These are phyloP conservation scores for Pseudogymnoascus sp. DNA, from an alignment of 2,329 filamentous ascomycete genomes.

Conservation along the genomic window DNA sequence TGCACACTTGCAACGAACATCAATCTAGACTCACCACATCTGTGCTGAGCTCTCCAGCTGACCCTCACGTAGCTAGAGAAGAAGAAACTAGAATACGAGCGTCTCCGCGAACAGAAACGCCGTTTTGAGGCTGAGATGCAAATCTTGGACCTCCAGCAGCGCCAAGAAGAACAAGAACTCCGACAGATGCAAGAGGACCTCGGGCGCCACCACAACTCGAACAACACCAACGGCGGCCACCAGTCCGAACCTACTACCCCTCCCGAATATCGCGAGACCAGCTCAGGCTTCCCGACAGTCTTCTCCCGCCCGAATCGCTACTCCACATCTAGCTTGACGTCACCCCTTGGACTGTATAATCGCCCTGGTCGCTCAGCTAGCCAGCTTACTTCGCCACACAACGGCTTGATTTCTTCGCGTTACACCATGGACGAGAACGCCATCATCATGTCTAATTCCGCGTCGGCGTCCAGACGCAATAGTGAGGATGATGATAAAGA, in stretches of 20 bases:
- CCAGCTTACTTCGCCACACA: constrained; percentile 70
- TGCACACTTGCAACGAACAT: background rate
- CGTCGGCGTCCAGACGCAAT: constrained; percentile 83
- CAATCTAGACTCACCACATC: background rate
- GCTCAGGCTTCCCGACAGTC: constrained; percentile 64
- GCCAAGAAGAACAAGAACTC: constrained; percentile 75
- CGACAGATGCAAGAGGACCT: constrained; percentile 78
- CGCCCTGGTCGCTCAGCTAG: constrained; percentile 71
- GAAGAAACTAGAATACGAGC: constrained; percentile 88
- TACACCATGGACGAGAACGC: constrained; percentile 57
- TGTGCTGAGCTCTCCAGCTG: constrained; percentile 23
- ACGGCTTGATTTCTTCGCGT: constrained; percentile 51
- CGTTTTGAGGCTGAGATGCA: constrained; percentile 91
- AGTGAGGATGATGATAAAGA: constrained; percentile 89
- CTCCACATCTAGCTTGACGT: constrained; percentile 80
- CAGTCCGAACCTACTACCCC: constrained; percentile 95
- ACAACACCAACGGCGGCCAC: constrained; percentile 48
- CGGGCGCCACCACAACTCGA: constrained; percentile 42
- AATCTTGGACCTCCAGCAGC: constrained; percentile 76
- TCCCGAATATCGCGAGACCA: constrained; percentile 76
- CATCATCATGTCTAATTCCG: constrained; percentile 47
- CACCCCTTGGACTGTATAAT: constrained; percentile 62
- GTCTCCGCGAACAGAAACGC: constrained; percentile 78
- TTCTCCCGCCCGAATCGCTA: constrained; percentile 82
- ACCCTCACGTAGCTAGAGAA: constrained; percentile 68